Percentiles rank a stretch among this genome's conserved stretches.
Conservation (phyloP, 1,139 yeast genomes). For the Schwanniomyces etchellsii region DNA sequence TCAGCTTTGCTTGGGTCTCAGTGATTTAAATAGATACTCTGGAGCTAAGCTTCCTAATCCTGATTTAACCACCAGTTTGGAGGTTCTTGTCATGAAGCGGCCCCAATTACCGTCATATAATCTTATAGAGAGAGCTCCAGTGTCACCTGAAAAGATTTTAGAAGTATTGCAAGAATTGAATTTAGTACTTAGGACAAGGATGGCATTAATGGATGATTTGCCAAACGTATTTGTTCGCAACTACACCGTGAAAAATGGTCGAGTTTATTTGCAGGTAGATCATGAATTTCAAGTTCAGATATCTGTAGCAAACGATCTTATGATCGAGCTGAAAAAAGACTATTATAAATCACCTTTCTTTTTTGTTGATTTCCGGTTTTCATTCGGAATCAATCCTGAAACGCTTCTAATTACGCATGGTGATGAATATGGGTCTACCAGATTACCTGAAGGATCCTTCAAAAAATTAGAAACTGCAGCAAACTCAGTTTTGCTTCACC, state of each 20-base stretch:
- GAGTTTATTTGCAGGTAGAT: slow-evolving; percentile 60
- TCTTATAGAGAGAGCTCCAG: slow-evolving; percentile 44
- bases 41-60: slow-evolving; percentile 91
- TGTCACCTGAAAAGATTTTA: slow-evolving; percentile 54
- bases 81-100: slow-evolving; percentile 71
- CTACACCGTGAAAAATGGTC: slow-evolving; percentile 68
- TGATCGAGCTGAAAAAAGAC: slow-evolving; percentile 45
- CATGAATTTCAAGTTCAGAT: slow-evolving; percentile 67
- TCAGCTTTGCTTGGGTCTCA: slow-evolving; percentile 45
- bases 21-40: slow-evolving; percentile 57
- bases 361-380: slow-evolving; percentile 69
- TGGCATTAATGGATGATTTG: slow-evolving; percentile 59
- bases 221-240: slow-evolving; percentile 55
- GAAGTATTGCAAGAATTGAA: slow-evolving; percentile 66
- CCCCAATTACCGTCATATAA: slow-evolving; percentile 71
- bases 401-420: slow-evolving; percentile 26
- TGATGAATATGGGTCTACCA: slow-evolving; percentile 21
- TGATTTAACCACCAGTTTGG: slow-evolving; percentile 79
- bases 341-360: slow-evolving; percentile 57
- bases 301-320: slow-evolving; percentile 48
- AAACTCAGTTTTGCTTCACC: slow-evolving; percentile 50
- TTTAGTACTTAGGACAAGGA: slow-evolving; percentile 65
- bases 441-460: slow-evolving; percentile 30
- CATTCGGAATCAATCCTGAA: slow-evolving; percentile 43
- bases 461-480: slow-evolving; percentile 48